phyloP scores from a whole-genome alignment of 2,329 filamentous ascomycete species.

The Arthrobotrys sphaeroides region DNA sequence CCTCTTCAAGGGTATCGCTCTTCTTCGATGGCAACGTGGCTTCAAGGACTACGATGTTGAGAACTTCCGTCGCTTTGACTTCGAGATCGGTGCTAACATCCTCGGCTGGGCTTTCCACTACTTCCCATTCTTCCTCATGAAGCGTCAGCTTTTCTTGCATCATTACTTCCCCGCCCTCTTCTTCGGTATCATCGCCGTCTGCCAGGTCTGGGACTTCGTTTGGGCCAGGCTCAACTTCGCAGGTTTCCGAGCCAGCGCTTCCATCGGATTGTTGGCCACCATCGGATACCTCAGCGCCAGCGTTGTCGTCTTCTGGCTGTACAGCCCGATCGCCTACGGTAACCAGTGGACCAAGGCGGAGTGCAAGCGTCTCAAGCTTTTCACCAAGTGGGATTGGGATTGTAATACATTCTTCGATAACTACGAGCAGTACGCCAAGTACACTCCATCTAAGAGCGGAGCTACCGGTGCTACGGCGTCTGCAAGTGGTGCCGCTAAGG shows the following conservation, averaged over 20 bases:
- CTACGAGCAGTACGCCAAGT: constrained; percentile 44
- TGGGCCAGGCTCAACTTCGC: constrained; percentile 76
- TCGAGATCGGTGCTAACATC: constrained; percentile 88
- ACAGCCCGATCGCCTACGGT: constrained; percentile 88
- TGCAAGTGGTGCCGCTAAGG: constrained; percentile 19
- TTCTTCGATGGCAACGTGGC: constrained; percentile 93
- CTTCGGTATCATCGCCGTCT: constrained; percentile 89
- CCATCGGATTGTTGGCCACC: constrained; percentile 78
- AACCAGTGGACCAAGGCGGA: constrained; percentile 91
- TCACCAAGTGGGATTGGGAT: constrained; percentile 94
- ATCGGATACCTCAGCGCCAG: constrained; percentile 78
- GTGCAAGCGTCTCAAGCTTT: constrained; percentile 86
- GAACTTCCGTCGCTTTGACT: constrained; percentile 96
- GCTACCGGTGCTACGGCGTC: constrained; percentile 21
- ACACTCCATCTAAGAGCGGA: constrained; percentile 41
- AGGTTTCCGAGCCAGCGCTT: constrained; percentile 74
- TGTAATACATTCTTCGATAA: constrained; percentile 80
- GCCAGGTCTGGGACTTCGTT: constrained; percentile 86
- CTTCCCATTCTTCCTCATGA: constrained; percentile 98
- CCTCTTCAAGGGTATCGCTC: constrained; percentile 83
- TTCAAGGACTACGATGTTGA: constrained; percentile 83
- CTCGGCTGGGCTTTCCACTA: constrained; percentile 98
- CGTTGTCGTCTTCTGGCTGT: constrained; percentile 81
- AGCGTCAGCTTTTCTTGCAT: constrained; percentile 96
- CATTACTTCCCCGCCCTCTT: constrained; percentile 98